These are phyloP conservation scores for Leishmania turanica DNA, from an alignment of 208 protist genomes.

Conservation along the genomic window DNA sequence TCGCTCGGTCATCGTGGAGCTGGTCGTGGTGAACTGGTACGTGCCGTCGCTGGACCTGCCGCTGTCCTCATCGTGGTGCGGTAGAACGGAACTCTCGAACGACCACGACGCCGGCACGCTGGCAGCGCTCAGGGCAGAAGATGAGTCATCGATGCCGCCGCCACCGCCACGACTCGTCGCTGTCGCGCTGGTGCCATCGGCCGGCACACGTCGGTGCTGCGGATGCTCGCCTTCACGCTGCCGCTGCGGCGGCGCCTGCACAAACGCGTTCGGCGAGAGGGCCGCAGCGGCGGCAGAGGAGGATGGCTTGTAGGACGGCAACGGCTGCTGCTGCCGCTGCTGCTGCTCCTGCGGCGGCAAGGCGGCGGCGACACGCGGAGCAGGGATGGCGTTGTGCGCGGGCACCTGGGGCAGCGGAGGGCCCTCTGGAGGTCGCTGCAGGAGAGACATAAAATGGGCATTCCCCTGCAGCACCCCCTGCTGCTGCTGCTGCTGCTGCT, in stretches of 20 bases:
- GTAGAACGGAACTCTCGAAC: constrained; percentile 13
- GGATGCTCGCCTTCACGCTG: not conserved
- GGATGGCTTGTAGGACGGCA: not conserved
- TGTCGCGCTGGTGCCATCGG: not conserved
- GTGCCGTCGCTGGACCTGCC: not conserved
- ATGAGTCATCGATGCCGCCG: not conserved
- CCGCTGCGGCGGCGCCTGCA: not conserved
- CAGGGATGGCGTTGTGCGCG: not conserved
- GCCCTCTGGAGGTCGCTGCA: not conserved
- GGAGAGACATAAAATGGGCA: not conserved
- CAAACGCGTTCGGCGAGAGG: not conserved
- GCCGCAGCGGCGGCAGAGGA: not conserved
- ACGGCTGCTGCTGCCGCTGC: not conserved
- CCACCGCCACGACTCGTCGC: not conserved
- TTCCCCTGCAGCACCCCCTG: not conserved
- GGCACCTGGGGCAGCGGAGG: not conserved
- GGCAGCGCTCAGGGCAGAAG: not conserved
- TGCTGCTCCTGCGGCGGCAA: not conserved
- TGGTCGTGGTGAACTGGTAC: not conserved
- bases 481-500: not conserved
- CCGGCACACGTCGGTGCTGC: not conserved
- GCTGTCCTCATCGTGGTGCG: not conserved
- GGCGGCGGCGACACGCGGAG: not conserved
- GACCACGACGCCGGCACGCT: constrained; percentile 12
- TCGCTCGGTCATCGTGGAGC: not conserved